Conservation (phyloP, 148 eudicot species). For the Rhododendron williamsianum region DNA sequence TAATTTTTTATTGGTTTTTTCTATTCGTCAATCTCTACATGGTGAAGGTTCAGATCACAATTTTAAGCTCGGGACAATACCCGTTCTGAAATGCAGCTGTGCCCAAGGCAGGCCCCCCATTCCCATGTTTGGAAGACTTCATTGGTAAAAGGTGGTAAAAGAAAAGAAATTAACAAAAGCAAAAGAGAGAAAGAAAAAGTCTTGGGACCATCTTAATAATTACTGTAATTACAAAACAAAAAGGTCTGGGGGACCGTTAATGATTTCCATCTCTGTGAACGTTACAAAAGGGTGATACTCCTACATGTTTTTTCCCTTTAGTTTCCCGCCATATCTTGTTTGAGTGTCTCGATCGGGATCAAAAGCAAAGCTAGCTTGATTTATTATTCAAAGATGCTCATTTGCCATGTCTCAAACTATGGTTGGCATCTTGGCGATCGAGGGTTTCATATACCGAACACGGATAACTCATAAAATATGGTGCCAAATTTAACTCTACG, state of each 20-base stretch:
- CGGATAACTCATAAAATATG: background rate
- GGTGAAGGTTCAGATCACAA: background rate
- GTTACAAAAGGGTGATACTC: background rate
- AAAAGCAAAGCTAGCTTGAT: background rate
- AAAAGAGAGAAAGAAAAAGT: background rate
- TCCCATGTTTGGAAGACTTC: background rate
- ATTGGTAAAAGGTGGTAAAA: background rate
- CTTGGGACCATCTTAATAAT: background rate
- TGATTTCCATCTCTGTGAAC: background rate
- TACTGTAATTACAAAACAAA: background rate
- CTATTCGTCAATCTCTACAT: background rate
- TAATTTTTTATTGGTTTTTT: too few species aligned
- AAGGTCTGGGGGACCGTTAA: background rate
- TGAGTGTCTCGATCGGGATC: background rate
- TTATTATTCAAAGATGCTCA: background rate
- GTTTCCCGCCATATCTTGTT: background rate
- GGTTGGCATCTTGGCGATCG: background rate
- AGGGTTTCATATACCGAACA: background rate
- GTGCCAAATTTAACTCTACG: background rate
- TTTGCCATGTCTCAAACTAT: background rate
- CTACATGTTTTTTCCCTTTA: background rate
- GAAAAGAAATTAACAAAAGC: background rate
- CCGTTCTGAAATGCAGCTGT: background rate
- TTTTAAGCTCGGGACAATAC: too few species aligned
- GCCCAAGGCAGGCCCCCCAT: background rate